Percentiles rank a stretch among this genome's conserved stretches.
These are phyloP conservation scores for Dichotomopilus funicola DNA, from an alignment of 2,329 filamentous ascomycete genomes.

Conservation along the genomic window DNA sequence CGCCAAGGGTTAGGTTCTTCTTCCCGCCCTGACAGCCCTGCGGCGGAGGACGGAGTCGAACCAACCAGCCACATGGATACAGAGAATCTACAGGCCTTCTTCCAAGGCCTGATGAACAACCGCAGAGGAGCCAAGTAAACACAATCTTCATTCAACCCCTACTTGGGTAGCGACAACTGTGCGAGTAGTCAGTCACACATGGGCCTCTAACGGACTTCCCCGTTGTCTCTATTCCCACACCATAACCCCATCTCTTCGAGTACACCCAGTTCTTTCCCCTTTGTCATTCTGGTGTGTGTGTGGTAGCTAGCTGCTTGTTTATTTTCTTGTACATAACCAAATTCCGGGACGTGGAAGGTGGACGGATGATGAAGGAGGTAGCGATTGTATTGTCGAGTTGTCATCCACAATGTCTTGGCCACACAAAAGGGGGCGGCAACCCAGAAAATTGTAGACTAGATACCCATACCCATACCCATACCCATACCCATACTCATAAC, in stretches of 20 bases:
- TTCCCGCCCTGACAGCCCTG: slow-evolving; percentile 37
- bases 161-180: too few relatives aligned
- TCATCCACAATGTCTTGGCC: neutral
- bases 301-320: too few relatives aligned
- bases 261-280: too few relatives aligned
- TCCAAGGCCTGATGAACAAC: slow-evolving; percentile 53
- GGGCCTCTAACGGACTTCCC: too few relatives aligned
- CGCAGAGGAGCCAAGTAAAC: slow-evolving; percentile 30
- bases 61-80: slow-evolving; percentile 42
- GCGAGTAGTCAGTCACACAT: too few relatives aligned
- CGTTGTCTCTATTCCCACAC: too few relatives aligned
- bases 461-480: slow-evolving; percentile 7
- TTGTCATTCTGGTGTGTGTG: too few relatives aligned
- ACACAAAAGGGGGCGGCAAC: neutral
- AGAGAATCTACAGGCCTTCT: slow-evolving; percentile 54
- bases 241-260: too few relatives aligned
- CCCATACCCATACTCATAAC: too few relatives aligned
- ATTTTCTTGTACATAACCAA: too few relatives aligned
- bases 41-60: slow-evolving; percentile 32
- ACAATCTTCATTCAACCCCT: neutral
- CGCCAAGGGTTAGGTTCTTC: slow-evolving; percentile 48
- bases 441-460: slow-evolving; percentile 21
- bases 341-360: neutral
- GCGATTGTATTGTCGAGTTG: neutral
- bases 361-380: neutral